Evolutionary conservation across 805 yeast species (phyloP), one percentile per base, ranked within the genome.

Genomic region (Phaffomyces opuntiae): DNA sequence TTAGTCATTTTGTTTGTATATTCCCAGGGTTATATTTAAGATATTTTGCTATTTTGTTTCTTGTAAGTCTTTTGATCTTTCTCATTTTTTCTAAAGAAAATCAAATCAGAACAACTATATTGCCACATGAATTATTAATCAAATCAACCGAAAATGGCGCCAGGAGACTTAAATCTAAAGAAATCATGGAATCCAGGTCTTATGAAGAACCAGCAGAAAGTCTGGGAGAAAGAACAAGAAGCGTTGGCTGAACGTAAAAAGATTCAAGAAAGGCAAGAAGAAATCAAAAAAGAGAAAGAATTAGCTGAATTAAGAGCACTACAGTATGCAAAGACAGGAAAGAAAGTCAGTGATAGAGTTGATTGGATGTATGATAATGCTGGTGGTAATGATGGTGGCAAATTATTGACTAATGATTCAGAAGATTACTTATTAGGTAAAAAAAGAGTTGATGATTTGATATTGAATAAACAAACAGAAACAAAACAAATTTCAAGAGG

Each of bases 111-210:
- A 29, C 13, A 9, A 29, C 11, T 27, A 6, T 7, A 3, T 11
- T 14, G 27, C 14, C 26, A 12, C 31, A 11, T 9, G 26, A 36
- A 17, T 19, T 9, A 17, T 19, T 13, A 11, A 8, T 32, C 6
- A n/a, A 39, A 40, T 12, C 26, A 19, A n/a, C 36, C 11, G 6
- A 35, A 16, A 13, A 71, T 70, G 75, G 74, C 72, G 61, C 86
- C 89, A 1, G 87, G 89, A 6, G 96, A 90, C 63, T 72, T 91
- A 51, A 91, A 91, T 61, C 65, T 90, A 46, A 85, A 91, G 67
- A 91, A 91, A 62, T 91, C 98, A 50, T 91, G 98, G 99, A 88
- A 91, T 63, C 97, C 99, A 3, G 90, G 84, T 40, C 71, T 87
- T 42, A 69, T 86, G 60, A 86, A 83, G 61, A 91, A 91, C 70